These are phyloP conservation scores for Yamadazyma kanchanaburiensis DNA, from an alignment of 1,139 yeast genomes.

Conservation along the genomic window DNA sequence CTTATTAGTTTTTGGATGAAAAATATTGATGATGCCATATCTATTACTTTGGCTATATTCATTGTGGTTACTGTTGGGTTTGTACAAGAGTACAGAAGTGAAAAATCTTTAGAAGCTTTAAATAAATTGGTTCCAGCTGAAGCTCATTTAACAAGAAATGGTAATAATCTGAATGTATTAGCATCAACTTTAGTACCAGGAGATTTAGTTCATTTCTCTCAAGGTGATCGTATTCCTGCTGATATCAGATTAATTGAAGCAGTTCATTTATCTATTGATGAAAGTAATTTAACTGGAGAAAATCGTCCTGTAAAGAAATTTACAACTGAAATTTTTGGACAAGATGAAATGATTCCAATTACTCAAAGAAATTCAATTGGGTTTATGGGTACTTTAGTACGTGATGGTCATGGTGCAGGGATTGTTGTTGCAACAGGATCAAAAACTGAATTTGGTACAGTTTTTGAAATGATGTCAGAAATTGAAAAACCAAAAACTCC, in stretches of 20 bases:
- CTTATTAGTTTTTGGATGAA: slow-evolving; percentile 84
- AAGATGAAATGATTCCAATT: slow-evolving; percentile 37
- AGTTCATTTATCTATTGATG: slow-evolving; percentile 79
- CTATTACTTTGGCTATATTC: slow-evolving; percentile 81
- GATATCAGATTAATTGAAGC: slow-evolving; percentile 79
- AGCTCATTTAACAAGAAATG: slow-evolving; percentile 83
- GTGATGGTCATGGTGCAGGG: slow-evolving; percentile 92
- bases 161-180: slow-evolving; percentile 68
- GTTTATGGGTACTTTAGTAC: slow-evolving; percentile 92
- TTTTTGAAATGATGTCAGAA: slow-evolving; percentile 88
- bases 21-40: slow-evolving; percentile 87
- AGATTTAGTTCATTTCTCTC: slow-evolving; percentile 80
- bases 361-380: slow-evolving; percentile 75
- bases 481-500: slow-evolving; percentile 97
- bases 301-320: slow-evolving; percentile 76
- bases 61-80: slow-evolving; percentile 95
- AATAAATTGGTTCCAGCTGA: slow-evolving; percentile 91
- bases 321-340: slow-evolving; percentile 28
- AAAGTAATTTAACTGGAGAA: slow-evolving; percentile 92
- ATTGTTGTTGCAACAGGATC: slow-evolving; percentile 88
- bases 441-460: slow-evolving; percentile 86
- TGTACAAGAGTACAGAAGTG: slow-evolving; percentile 93
- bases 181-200: slow-evolving; percentile 93
- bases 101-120: slow-evolving; percentile 86
- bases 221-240: slow-evolving; percentile 95